Evolutionary conservation across 2,329 filamentous ascomycete species (phyloP), one percentile per base, ranked within the genome.

Genomic region (Nemania bipapillata): DNA sequence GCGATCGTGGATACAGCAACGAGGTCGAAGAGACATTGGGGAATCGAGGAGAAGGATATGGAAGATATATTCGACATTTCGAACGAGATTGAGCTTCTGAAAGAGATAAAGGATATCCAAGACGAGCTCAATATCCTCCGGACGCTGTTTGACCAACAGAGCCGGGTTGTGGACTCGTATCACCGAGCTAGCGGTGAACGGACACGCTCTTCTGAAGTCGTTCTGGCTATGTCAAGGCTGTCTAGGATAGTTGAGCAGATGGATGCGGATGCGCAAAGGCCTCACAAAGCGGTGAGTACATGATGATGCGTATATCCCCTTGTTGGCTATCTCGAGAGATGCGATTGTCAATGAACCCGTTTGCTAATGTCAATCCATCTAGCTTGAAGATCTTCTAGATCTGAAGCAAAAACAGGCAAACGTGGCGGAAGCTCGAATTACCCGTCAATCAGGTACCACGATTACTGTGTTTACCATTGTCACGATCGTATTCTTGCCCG

Each of bases 371-470:
- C n/a, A n/a, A n/a, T n/a, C n/a, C n/a, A n/a, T n/a, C n/a, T n/a
- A n/a, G n/a, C n/a, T n/a, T n/a, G n/a, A n/a, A n/a, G 86, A 90
- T 71, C 79, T 91, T 4, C 84, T 91, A 0, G 89, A 91, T 70
- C 82, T 91, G 0, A 91, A 91, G 74, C 89, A 91, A 73, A 91
- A 91, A 76, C 88, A 91, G 66, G 88, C 88, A 70, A 91, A 91
- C 77, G 88, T 87, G 0, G 86, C 90, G 54, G 89, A 91, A 75
- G 89, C 89, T 1, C 85, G 88, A 2, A 86, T 86, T 0, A 89
- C 89, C 0, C 86, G 87, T 0, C 82, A 85, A 7, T 79, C 83
- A 55, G 81, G 81, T 7, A 81, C 83, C 74, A 82, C 81, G 0
- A 77, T 84, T 54, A 81, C 83, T 78, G 78, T 81, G 0, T 83